These are phyloP conservation scores for Starmerella vaccinii DNA, from an alignment of 805 yeast genomes.

Conservation along the genomic window DNA sequence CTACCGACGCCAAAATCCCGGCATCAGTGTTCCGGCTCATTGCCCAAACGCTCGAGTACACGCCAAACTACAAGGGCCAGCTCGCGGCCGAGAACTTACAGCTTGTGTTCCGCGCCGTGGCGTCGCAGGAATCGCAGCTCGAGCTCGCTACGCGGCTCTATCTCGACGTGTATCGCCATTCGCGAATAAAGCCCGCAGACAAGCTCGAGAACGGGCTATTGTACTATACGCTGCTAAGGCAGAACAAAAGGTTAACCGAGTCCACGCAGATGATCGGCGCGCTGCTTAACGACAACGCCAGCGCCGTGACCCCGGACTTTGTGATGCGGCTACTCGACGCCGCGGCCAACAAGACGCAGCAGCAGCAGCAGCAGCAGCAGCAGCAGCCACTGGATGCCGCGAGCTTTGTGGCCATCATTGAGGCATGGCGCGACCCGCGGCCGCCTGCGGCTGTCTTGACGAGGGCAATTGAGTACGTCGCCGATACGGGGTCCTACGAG, in stretches of 20 bases:
- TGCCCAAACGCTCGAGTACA: conserved; percentile 13
- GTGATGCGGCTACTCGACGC: conserved; percentile 11
- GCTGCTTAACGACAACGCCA: conserved; percentile 13
- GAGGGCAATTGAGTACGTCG: conserved; percentile 4
- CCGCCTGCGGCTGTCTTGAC: conserved; percentile 4
- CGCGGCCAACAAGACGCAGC: no score
- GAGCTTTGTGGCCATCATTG: background rate
- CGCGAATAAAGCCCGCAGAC: conserved; percentile 8
- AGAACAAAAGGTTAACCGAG: conserved; percentile 18
- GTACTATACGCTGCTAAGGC: conserved; percentile 22
- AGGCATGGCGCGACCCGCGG: background rate
- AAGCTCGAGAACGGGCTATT: conserved; percentile 22
- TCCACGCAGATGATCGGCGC: conserved; percentile 21
- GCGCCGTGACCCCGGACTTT: conserved; percentile 9
- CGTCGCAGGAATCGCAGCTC: conserved; percentile 6
- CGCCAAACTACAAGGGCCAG: conserved; percentile 6
- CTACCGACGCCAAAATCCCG: conserved; percentile 10
- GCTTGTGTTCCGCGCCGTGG: conserved; percentile 19
- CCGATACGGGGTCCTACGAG: background rate
- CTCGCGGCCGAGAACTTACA: conserved; percentile 12
- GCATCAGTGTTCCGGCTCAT: conserved; percentile 19
- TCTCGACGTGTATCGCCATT: conserved; percentile 20
- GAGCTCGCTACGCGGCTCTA: conserved; percentile 23
- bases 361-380: no score
- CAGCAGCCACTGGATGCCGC: conserved; percentile 11